Conservation (phyloP, 164 flowering plant genomes). For the Akebia trifoliata region DNA sequence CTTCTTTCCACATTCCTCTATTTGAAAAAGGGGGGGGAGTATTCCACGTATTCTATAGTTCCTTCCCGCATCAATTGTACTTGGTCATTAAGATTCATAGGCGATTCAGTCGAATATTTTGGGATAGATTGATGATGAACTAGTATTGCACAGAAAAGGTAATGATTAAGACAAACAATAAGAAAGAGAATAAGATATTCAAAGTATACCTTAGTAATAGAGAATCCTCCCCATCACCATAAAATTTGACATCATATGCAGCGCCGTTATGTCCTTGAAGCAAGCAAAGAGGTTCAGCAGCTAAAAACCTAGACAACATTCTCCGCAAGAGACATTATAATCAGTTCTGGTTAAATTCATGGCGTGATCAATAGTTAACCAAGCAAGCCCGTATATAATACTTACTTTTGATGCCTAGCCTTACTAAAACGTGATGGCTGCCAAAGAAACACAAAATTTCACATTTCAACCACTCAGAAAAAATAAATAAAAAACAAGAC, state of each 20-base stretch:
- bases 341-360: not conserved
- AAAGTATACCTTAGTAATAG: constrained; percentile 24
- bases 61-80: too few species aligned
- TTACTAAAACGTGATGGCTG: constrained; percentile 38
- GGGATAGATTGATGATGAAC: not conserved
- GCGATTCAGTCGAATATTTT: not conserved
- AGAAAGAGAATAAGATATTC: not conserved
- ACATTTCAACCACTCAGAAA: not conserved
- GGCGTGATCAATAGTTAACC: too few species aligned
- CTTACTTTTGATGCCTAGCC: constrained; percentile 43
- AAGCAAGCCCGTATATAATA: not conserved
- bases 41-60: too few species aligned
- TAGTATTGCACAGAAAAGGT: not conserved
- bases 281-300: constrained; percentile 55
- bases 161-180: not conserved
- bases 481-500: too few species aligned
- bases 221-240: constrained; percentile 61
- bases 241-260: constrained; percentile 88
- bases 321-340: constrained; percentile 2
- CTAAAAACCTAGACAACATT: constrained; percentile 28
- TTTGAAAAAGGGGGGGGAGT: too few species aligned
- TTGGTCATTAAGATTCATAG: too few species aligned
- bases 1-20: too few species aligned
- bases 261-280: constrained; percentile 84
- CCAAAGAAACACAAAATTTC: constrained; percentile 4